Conservation (phyloP, 2,329 filamentous ascomycete species). For the Pyricularia grisea region DNA sequence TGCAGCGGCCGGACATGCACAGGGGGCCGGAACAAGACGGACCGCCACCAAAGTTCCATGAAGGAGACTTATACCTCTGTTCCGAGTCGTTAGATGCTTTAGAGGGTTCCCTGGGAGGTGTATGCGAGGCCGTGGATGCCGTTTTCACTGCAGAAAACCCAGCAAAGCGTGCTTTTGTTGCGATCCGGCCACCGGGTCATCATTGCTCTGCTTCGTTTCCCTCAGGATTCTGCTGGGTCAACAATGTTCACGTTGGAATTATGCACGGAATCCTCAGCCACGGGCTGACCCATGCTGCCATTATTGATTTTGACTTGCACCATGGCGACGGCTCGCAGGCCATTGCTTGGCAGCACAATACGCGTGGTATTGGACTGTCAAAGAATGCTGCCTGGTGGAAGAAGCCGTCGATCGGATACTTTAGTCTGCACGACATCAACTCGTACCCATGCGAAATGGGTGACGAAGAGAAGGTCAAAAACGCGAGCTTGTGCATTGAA, state of each 20-base stretch:
- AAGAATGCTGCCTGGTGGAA: constrained; percentile 70
- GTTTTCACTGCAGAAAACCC: constrained; percentile 59
- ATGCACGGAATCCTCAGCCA: constrained; percentile 79
- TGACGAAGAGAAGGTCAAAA: constrained; percentile 88
- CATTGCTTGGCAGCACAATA: constrained; percentile 87
- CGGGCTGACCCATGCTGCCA: constrained; percentile 85
- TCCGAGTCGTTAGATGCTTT: constrained; percentile 78
- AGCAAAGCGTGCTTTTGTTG: constrained; percentile 71
- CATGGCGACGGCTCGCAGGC: constrained; percentile 94
- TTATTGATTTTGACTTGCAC: constrained; percentile 85
- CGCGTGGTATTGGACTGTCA: constrained; percentile 49
- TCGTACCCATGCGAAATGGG: constrained; percentile 93
- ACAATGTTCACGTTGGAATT: constrained; percentile 96
- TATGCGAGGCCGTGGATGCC: constrained; percentile 84
- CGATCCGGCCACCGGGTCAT: constrained; percentile 85
- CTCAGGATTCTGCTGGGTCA: constrained; percentile 97
- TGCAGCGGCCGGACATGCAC: constrained; percentile 58
- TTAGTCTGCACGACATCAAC: constrained; percentile 96
- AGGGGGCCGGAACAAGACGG: constrained; percentile 32
- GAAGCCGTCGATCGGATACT: constrained; percentile 86
- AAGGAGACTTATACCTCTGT: constrained; percentile 87
- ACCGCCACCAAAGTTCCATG: constrained; percentile 56
- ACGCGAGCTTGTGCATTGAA: constrained; percentile 88
- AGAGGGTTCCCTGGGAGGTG: constrained; percentile 83
- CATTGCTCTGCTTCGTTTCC: constrained; percentile 86